Evolutionary conservation across 1,139 yeast genomes (phyloP).

Genomic region (Candida pseudocylindracea): DNA sequence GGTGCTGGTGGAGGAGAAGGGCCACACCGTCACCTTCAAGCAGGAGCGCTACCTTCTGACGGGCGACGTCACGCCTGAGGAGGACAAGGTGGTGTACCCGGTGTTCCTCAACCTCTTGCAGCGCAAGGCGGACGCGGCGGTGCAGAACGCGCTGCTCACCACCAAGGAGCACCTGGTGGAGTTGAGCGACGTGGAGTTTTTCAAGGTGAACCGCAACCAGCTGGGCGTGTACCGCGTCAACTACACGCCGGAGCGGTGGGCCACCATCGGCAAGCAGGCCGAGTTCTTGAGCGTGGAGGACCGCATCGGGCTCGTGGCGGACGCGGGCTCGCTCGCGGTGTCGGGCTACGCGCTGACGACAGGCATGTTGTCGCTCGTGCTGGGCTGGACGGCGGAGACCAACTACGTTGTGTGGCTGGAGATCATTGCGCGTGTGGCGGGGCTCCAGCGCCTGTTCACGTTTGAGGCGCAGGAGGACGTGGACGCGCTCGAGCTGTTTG

Average conservation of each 20-base stretch:
- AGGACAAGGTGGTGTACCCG: slow-evolving; percentile 44
- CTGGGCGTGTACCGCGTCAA: slow-evolving; percentile 69
- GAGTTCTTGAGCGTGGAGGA: slow-evolving; percentile 44
- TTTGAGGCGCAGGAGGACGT: slow-evolving; percentile 38
- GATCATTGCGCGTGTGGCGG: slow-evolving; percentile 29
- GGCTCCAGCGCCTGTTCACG: slow-evolving; percentile 25
- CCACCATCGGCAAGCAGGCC: slow-evolving; percentile 28
- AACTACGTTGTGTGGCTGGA: slow-evolving; percentile 60
- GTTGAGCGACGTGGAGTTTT: slow-evolving; percentile 14
- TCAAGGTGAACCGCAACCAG: slow-evolving; percentile 67
- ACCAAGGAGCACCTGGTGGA: slow-evolving; percentile 18
- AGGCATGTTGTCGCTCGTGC: slow-evolving; percentile 38
- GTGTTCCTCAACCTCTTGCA: slow-evolving; percentile 43
- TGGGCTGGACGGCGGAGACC: slow-evolving; percentile 43
- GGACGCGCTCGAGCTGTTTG: slow-evolving; percentile 36
- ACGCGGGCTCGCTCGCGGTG: slow-evolving; percentile 49
- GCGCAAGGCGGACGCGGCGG: slow-evolving; percentile 34
- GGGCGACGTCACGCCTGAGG: slow-evolving; percentile 55
- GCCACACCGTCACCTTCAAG: slow-evolving; percentile 22
- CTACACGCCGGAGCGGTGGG: slow-evolving; percentile 55
- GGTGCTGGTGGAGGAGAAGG: slow-evolving; percentile 23
- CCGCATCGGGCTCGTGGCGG: slow-evolving; percentile 72
- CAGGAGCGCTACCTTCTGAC: slow-evolving; percentile 64
- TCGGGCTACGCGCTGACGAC: slow-evolving; percentile 56
- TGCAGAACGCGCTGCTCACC: slow-evolving; percentile 30